Percentiles rank a stretch among this genome's conserved stretches.
These are phyloP conservation scores for Talaromyces pinophilus DNA, from an alignment of 2,329 filamentous ascomycete species.

Conservation along the genomic window DNA sequence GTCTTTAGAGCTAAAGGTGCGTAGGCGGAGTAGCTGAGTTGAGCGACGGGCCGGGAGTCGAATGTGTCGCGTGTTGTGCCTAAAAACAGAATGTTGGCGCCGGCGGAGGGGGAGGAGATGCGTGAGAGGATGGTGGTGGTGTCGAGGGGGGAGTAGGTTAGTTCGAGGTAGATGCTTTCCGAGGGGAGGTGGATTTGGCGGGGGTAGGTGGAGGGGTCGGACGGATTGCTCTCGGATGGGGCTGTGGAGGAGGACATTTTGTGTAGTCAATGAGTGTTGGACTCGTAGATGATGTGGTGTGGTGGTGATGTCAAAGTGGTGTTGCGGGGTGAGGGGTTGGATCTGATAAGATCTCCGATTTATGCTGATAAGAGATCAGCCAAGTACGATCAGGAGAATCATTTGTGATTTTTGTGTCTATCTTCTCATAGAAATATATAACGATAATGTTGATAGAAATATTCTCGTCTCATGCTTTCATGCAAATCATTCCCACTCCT, in stretches of 20 bases:
- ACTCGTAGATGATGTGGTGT: neutral
- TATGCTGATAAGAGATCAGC: neutral
- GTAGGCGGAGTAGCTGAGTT: conserved; percentile 50
- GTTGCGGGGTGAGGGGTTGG: conserved; percentile 17
- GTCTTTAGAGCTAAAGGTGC: conserved; percentile 46
- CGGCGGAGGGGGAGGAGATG: conserved; percentile 45
- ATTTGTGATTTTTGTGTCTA: neutral
- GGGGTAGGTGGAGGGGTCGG: conserved; percentile 44
- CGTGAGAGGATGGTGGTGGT: conserved; percentile 37
- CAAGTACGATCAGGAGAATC: neutral
- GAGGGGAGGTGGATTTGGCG: conserved; percentile 35
- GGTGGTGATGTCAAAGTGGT: neutral
- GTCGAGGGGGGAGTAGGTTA: conserved; percentile 46
- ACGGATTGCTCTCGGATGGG: conserved; percentile 30
- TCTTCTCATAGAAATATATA: neutral
- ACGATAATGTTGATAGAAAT: neutral
- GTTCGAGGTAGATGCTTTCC: conserved; percentile 44
- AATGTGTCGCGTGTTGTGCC: conserved; percentile 50
- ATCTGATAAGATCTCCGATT: conserved; percentile 11
- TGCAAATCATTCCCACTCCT: neutral
- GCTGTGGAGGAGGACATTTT: conserved; percentile 3
- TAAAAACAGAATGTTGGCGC: conserved; percentile 50
- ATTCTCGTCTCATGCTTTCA: neutral
- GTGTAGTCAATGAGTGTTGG: neutral
- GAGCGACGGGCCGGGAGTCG: conserved; percentile 43